Evolutionary conservation across 2,329 filamentous ascomycete species (phyloP), one percentile per base, ranked within the genome.

Genomic region (Calonectria honghensis): DNA sequence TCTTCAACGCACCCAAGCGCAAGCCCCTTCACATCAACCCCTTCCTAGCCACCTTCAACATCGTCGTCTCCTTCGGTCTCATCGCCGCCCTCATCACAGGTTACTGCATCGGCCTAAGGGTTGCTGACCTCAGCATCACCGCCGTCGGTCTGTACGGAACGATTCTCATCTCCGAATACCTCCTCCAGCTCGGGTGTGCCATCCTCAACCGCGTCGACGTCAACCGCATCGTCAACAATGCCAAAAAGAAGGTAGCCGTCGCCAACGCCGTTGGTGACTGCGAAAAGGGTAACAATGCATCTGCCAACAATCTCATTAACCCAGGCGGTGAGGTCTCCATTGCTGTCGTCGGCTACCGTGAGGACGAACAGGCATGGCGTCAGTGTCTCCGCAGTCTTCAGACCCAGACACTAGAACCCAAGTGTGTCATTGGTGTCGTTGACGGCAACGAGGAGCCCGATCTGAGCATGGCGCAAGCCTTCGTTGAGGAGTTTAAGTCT

Each of bases 261-360:
- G 54, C 51, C 20, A 35, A 68, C 31, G 65, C 73, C 10, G 52
- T 39, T 0, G 70, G 68, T n/a, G 59, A 61, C 10, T 63, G 18
- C 41, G 73, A 75, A 51, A 73, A 70, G 59, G 73, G 45, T 27
- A 18, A 48, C 27, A 24, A 31, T n/a, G 18, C 70, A 39, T 67
- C 70, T 14, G 11, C 3, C 9, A 59, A 63, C 31, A n/a, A 11
- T 4, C 59, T 75, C 20, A 39, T 75, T 29, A 73, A 73, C 70
- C 73, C 73, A 10, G 73, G 67, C 27, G 59, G 37, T 16, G 70
- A 75, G 41, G 29, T 69, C 39, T 75, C 73, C 13, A 75, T 75
- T 51, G 73, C 73, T 31, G 73, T 75, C 45, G 73, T 75, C 51
- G 73, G 73, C 41, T 75, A 75, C 59, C 73, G 73, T 7, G 73